Conservation (phyloP, 2,329 filamentous ascomycete species). For the Apiospora saccharicola region DNA sequence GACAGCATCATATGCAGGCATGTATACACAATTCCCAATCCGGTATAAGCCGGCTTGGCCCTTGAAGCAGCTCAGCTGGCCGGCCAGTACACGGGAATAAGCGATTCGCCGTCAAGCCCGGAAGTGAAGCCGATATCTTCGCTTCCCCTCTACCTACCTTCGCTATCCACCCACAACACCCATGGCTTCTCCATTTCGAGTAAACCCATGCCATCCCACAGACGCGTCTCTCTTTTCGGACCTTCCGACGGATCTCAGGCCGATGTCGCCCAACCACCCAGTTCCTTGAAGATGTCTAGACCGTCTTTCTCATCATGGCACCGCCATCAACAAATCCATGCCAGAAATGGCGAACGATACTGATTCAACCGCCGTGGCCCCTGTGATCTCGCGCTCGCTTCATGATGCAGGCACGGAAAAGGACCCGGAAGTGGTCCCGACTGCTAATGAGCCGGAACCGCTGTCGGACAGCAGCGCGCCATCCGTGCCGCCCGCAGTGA, state of each 20-base stretch:
- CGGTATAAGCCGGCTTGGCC: not conserved
- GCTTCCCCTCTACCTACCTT: not conserved
- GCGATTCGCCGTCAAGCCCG: not conserved
- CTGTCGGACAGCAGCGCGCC: not conserved
- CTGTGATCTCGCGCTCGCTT: not conserved
- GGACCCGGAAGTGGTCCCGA: not conserved
- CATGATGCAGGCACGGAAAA: not conserved
- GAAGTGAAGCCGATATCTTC: conserved; percentile 11
- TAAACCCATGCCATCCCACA: not conserved
- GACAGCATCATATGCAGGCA: not conserved
- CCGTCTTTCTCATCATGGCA: not conserved
- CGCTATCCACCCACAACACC: not conserved
- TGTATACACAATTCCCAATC: not conserved
- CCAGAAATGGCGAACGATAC: not conserved
- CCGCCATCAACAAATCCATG: not conserved
- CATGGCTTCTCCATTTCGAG: not conserved
- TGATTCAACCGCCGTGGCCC: not conserved
- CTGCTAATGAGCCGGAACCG: not conserved
- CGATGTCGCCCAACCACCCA: not conserved
- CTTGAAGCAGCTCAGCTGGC: not conserved
- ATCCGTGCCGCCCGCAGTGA: not conserved
- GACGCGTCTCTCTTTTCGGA: not conserved
- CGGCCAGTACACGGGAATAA: conserved; percentile 5
- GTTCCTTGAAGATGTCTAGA: not conserved
- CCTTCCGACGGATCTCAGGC: conserved; percentile 1